Conservation (phyloP, 163 green algal genomes). For the Dunaliella salina region DNA sequence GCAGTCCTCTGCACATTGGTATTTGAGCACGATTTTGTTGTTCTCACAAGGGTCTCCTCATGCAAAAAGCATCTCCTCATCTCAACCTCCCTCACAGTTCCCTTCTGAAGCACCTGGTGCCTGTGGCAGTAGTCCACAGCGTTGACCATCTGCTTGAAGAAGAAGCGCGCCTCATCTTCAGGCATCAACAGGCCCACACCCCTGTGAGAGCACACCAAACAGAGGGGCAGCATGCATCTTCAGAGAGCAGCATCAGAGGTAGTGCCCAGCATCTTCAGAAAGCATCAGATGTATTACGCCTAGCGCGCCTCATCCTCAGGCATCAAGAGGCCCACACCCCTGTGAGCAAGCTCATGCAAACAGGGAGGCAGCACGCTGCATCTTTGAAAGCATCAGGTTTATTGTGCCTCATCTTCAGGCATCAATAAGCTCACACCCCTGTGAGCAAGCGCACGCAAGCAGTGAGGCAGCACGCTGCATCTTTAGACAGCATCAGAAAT, state of each 20-base stretch:
- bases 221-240: too few species aligned
- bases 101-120: conserved; percentile 12
- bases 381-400: conserved; percentile 70
- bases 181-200: conserved; percentile 66
- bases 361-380: conserved; percentile 73
- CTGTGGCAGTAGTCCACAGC: conserved; percentile 81
- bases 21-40: too few species aligned
- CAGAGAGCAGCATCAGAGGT: conserved; percentile 61
- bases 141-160: conserved; percentile 82
- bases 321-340: conserved; percentile 68
- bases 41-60: too few species aligned
- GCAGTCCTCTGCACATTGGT: too few species aligned
- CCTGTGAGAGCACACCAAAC: too few species aligned
- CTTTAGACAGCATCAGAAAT: conserved; percentile 61
- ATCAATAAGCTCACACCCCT: conserved; percentile 67
- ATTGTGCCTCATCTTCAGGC: conserved; percentile 67
- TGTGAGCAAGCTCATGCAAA: conserved; percentile 24
- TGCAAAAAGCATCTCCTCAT: too few species aligned
- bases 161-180: conserved; percentile 72
- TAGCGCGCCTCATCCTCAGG: conserved; percentile 73
- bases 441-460: not conserved
- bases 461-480: too few species aligned
- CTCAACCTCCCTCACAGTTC: too few species aligned
- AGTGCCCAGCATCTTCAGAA: conserved; percentile 74
- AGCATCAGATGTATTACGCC: conserved; percentile 70